Evolutionary conservation across 2,329 filamentous ascomycete species (phyloP).

Genomic region (Aspergillus vadensis): DNA sequence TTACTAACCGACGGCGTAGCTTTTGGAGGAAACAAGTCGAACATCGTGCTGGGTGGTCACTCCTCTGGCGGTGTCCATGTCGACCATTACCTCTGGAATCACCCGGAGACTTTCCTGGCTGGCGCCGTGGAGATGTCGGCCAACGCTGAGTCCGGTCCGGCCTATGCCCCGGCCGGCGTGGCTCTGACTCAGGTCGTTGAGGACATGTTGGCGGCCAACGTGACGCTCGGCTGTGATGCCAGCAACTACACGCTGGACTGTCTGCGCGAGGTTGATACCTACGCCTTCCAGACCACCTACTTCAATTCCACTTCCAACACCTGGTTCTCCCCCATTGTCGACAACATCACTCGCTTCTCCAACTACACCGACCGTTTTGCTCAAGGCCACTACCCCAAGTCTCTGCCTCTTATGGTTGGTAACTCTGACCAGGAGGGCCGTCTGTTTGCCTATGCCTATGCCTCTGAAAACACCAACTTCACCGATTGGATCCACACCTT

Average conservation of each 20-base stretch:
- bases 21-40: constrained; percentile 25
- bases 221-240: constrained; percentile 20
- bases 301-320: constrained; percentile 28
- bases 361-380: constrained; percentile 24
- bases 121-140: constrained; percentile 28
- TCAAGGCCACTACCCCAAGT: constrained; percentile 22
- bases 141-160: constrained; percentile 25
- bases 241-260: constrained; percentile 23
- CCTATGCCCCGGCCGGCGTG: constrained; percentile 20
- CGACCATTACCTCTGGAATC: constrained; percentile 28
- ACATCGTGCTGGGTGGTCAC: constrained; percentile 26
- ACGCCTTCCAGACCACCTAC: constrained; percentile 24
- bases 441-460: constrained; percentile 23
- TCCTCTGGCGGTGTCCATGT: constrained; percentile 26
- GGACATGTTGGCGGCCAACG: constrained; percentile 22
- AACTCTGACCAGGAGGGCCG: constrained; percentile 27
- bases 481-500: constrained; percentile 24
- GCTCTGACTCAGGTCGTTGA: constrained; percentile 22
- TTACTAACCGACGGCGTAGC: constrained; percentile 8
- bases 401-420: constrained; percentile 23
- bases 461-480: constrained; percentile 24
- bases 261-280: constrained; percentile 22
- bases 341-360: constrained; percentile 24
- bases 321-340: constrained; percentile 24
- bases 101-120: constrained; percentile 25